phyloP scores from a whole-genome alignment of 306 rosid genomes.

The Cicer arietinum region DNA sequence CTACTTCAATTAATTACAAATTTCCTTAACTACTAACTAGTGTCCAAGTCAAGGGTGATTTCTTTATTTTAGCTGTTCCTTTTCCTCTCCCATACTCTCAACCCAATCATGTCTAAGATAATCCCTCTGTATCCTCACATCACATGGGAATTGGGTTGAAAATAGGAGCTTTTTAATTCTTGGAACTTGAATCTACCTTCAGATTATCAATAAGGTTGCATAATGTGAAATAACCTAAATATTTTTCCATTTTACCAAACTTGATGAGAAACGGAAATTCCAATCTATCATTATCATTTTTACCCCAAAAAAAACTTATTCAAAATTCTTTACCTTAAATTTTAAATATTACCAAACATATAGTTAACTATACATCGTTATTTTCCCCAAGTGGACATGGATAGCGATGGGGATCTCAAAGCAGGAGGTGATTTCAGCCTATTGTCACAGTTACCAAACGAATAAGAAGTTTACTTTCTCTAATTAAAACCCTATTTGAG shows the following conservation, averaged over 20 bases:
- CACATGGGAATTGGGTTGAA: background rate
- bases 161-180: background rate
- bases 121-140: background rate
- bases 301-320: background rate
- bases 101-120: too few species aligned
- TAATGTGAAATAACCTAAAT: background rate
- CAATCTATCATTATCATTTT: background rate
- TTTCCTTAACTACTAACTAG: background rate
- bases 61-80: slow-evolving; percentile 10
- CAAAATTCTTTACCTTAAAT: background rate
- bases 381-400: background rate
- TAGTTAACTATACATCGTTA: background rate
- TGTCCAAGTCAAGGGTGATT: background rate
- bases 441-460: background rate
- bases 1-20: background rate
- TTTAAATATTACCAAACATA: slow-evolving; percentile 2
- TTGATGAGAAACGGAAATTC: background rate
- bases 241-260: background rate
- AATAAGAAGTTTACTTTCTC: background rate
- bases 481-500: background rate
- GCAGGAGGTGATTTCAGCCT: slow-evolving; percentile 14
- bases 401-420: slow-evolving; percentile 17
- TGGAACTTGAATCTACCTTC: background rate
- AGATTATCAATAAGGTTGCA: background rate
- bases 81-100: background rate